Evolutionary conservation across 1,139 yeast species (phyloP), one percentile per base, ranked within the genome.

Genomic region (Pichia sp.): DNA sequence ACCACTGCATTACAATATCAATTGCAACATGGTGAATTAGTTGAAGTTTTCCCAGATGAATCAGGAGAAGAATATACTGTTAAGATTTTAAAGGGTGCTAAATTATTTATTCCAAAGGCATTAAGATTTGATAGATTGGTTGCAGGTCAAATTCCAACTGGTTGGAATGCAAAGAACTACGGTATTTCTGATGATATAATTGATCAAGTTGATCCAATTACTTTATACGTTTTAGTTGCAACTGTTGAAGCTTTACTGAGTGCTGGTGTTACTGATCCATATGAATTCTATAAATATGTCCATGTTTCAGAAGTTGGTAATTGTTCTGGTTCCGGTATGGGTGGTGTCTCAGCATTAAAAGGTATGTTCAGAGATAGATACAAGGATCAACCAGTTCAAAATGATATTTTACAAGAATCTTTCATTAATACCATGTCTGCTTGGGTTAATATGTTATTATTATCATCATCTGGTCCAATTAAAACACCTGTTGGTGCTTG

Each of bases 321-420:
- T 80, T 89, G 97, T 78, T 86, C 96, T 46, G 98, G 98, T 75
- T 89, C 97, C 51, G 98, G 98, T 81, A 90, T 92, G 95, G 98
- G 98, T 72, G 98, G 98, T 83, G 95, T 90, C 58, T 70, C 85
- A 61, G 98, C 98, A 50, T 74, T 92, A 66, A 86, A 95, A 71
- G 97, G 97, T 61, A 92, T 92, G 97, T 92, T 89, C 76, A 89
- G 79, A 72, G 96, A 90, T 67, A 83, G 98, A 74, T 90, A 76
- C 74, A 75, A 80, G 60, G 98, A 92, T 66, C 77, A 76, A 69
- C 96, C 96, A 51, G 96, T 90, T 51, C 98, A 92, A 75, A 92
- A 87, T 66, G 98, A 92, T 71, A 85, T 92, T 60, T 76, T 92
- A 62, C 98, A 90, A 73, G 98, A 92, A 72, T 90, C 98, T 51